Evolutionary conservation across 2,329 filamentous ascomycete genomes (phyloP).

Genomic region (Penicillium thymicola): DNA sequence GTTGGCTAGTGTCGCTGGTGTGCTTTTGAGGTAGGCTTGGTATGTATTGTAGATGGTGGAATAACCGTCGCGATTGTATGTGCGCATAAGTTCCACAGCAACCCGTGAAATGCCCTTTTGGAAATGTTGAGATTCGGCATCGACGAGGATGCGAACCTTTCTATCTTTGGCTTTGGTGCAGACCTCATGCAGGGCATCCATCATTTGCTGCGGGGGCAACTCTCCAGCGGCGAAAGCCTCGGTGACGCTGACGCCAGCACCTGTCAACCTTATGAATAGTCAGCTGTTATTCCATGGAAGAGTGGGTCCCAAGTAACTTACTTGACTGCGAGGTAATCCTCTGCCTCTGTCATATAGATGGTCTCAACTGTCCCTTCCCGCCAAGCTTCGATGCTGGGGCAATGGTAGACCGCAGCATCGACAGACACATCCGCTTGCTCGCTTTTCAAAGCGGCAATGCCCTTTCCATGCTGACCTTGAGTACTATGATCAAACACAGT

Average conservation of each 20-base stretch:
- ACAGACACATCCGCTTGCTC: constrained; percentile 7
- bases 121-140: constrained; percentile 78
- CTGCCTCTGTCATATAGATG: constrained; percentile 47
- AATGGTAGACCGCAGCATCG: constrained; percentile 10
- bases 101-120: constrained; percentile 78
- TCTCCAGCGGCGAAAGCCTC: constrained; percentile 59
- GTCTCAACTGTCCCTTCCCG: constrained; percentile 70
- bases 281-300: neutral
- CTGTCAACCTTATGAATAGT: constrained; percentile 58
- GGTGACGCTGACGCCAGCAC: constrained; percentile 71
- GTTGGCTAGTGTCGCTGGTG: constrained; percentile 53
- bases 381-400: constrained; percentile 55
- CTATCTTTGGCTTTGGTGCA: constrained; percentile 57
- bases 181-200: constrained; percentile 67
- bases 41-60: constrained; percentile 78
- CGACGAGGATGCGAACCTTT: constrained; percentile 72
- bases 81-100: constrained; percentile 72
- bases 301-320: constrained; percentile 8
- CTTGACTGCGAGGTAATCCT: constrained; percentile 67
- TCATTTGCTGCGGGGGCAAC: constrained; percentile 63
- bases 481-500: constrained; percentile 58
- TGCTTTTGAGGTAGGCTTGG: constrained; percentile 70
- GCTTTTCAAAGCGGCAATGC: constrained; percentile 15
- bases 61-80: constrained; percentile 65
- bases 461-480: constrained; percentile 21